phyloP scores from a whole-genome alignment of 805 yeast genomes.

The Pichia ethanolica region DNA sequence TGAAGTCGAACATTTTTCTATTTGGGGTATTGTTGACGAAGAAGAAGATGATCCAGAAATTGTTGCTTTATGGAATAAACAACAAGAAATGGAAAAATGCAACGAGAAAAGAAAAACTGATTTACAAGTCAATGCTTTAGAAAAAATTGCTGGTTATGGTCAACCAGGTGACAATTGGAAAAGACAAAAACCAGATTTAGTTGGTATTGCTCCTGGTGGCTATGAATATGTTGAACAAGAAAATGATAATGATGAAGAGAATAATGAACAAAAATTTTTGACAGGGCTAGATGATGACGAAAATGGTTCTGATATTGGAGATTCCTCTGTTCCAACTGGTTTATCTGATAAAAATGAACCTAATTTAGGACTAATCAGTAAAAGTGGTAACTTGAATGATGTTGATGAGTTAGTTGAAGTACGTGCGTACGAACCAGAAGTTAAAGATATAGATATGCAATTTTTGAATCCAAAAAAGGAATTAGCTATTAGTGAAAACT shows the following conservation, averaged over 20 bases:
- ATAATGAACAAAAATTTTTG: conserved; percentile 5
- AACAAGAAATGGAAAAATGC: conserved; percentile 17
- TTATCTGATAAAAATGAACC: conserved; percentile 4
- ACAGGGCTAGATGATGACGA: not conserved
- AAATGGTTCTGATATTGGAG: conserved; percentile 12
- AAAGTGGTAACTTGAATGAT: conserved; percentile 1
- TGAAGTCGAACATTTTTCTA: conserved; percentile 83
- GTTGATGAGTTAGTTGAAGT: conserved; percentile 42
- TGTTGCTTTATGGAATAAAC: conserved; percentile 23
- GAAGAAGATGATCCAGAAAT: conserved; percentile 48
- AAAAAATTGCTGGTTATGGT: conserved; percentile 16
- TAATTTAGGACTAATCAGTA: not conserved
- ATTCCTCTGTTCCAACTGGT: conserved; percentile 5
- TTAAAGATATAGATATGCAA: conserved; percentile 38
- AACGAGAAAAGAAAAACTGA: conserved; percentile 16
- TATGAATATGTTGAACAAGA: conserved; percentile 10
- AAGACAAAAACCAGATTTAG: conserved; percentile 19
- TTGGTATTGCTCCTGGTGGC: conserved; percentile 25
- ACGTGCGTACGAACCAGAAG: conserved; percentile 65
- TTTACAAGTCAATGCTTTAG: conserved; percentile 15
- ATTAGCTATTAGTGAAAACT: conserved; percentile 46
- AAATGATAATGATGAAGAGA: not conserved
- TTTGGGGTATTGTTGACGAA: conserved; percentile 83
- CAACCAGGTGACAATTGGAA: conserved; percentile 18
- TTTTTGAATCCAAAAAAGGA: conserved; percentile 34